These are phyloP conservation scores for Dacryopinax primogenitus DNA, from an alignment of 768 basidiomycete species.

Conservation along the genomic window DNA sequence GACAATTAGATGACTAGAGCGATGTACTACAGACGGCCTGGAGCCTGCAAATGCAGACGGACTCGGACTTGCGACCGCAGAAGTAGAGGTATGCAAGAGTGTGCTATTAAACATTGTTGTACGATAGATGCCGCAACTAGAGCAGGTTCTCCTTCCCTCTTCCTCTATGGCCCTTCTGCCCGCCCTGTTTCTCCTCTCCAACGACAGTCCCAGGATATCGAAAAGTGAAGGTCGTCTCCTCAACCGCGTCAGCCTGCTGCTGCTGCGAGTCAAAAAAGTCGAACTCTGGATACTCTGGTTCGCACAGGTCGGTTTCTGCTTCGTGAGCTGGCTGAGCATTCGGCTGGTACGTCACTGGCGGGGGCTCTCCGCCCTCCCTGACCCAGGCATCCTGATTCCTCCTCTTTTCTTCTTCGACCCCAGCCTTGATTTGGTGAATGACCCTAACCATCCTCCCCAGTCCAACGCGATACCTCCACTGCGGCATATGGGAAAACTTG, in stretches of 20 bases:
- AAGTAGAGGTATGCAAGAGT: not conserved
- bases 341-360: too few relatives aligned
- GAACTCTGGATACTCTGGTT: too few relatives aligned
- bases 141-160: not conserved
- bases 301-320: too few relatives aligned
- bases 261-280: too few relatives aligned
- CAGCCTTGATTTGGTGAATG: constrained; percentile 15
- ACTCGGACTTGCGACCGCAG: not conserved
- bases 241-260: too few relatives aligned
- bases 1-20: not conserved
- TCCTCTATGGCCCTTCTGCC: not conserved
- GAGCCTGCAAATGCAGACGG: not conserved
- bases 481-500: constrained; percentile 33
- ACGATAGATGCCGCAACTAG: constrained; percentile 6
- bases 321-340: too few relatives aligned
- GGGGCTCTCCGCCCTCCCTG: not conserved
- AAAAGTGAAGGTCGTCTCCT: too few relatives aligned
- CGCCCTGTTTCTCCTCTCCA: not conserved
- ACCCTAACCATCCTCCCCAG: constrained; percentile 35
- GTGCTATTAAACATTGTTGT: constrained; percentile 5
- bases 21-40: constrained; percentile 1
- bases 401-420: constrained; percentile 1
- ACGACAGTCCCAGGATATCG: not conserved
- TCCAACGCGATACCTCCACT: constrained; percentile 32
- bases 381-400: not conserved